Conservation (phyloP, 768 basidiomycete species). For the Thelephora aurantiotincta region DNA sequence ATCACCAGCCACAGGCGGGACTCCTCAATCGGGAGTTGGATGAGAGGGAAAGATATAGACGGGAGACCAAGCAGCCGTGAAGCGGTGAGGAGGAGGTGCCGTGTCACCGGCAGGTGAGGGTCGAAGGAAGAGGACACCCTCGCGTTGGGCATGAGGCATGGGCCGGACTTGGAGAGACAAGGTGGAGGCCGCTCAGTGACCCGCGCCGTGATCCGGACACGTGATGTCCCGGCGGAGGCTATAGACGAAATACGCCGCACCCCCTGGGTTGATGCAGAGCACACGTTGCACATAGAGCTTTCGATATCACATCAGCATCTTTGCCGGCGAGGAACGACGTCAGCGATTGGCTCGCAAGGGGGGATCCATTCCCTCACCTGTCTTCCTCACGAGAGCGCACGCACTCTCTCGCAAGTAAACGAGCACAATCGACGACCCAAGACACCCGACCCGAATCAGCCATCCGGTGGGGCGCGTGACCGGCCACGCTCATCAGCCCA, state of each 20-base stretch:
- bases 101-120: constrained; percentile 8
- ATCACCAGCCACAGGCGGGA: constrained; percentile 2
- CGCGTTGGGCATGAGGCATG: constrained; percentile 9
- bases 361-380: no score
- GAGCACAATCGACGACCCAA: no score
- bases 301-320: neutral
- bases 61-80: constrained; percentile 2
- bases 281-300: constrained; percentile 2
- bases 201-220: constrained; percentile 12
- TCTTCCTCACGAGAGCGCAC: no score
- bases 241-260: constrained; percentile 1
- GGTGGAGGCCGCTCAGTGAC: constrained; percentile 7
- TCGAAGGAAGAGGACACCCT: constrained; percentile 13
- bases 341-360: no score
- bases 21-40: neutral
- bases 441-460: no score
- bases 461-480: no score
- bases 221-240: constrained; percentile 6
- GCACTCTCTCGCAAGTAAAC: no score
- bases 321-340: neutral
- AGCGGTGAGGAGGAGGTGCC: neutral
- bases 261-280: constrained; percentile 8
- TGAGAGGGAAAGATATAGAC: constrained; percentile 5
- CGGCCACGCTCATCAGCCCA: no score
- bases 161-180: constrained; percentile 3